These are phyloP conservation scores for Pontederia crassipes DNA, from an alignment of 176 grass and related monocot species.

Conservation along the genomic window DNA sequence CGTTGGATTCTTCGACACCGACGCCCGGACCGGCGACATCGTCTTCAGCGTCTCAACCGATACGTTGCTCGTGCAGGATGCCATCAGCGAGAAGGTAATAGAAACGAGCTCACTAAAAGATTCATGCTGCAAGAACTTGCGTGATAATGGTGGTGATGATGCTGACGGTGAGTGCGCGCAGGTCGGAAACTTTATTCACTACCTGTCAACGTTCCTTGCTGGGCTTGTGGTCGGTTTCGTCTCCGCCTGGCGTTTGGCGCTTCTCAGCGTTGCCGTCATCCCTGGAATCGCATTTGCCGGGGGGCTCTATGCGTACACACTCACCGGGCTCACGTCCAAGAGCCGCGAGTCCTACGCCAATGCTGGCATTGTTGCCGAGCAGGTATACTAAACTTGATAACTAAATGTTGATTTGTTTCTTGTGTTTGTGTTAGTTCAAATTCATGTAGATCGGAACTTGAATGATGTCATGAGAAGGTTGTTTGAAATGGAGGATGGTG, in stretches of 20 bases:
- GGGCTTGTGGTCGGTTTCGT: constrained; percentile 86
- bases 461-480: neutral
- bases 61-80: constrained; percentile 89
- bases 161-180: neutral
- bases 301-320: constrained; percentile 96
- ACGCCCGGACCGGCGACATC: constrained; percentile 88
- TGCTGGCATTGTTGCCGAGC: constrained; percentile 82
- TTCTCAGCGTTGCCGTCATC: constrained; percentile 92
- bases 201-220: constrained; percentile 82
- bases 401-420: neutral
- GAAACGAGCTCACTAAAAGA: too few relatives aligned
- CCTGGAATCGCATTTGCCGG: constrained; percentile 93
- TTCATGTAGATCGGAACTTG: neutral
- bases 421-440: constrained; percentile 1
- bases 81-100: constrained; percentile 80
- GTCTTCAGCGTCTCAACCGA: constrained; percentile 91
- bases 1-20: constrained; percentile 96
- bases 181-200: constrained; percentile 95
- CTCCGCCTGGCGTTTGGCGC: constrained; percentile 73
- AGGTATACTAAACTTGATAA: constrained; percentile 34
- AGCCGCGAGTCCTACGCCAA: constrained; percentile 92
- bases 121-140: too few relatives aligned
- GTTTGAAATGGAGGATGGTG: too few relatives aligned
- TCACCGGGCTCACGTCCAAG: constrained; percentile 90
- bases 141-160: too few relatives aligned